These are phyloP conservation scores for Alternaria rosae DNA, from an alignment of 2,329 filamentous ascomycete species.

Conservation along the genomic window DNA sequence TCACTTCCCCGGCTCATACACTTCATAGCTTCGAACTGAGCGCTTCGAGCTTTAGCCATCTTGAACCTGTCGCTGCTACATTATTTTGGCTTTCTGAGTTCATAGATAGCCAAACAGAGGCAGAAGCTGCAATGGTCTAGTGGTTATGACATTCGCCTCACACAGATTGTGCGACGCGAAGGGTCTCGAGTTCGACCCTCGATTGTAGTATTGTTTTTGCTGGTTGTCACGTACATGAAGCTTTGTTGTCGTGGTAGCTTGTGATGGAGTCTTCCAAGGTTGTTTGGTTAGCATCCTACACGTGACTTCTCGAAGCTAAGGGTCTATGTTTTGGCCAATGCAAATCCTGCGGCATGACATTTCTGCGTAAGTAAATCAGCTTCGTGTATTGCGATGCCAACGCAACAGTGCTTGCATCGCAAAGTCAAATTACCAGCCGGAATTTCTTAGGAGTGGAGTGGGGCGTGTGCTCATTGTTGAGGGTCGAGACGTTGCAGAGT, in stretches of 20 bases:
- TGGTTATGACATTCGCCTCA: conserved; percentile 12
- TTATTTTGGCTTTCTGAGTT: background rate
- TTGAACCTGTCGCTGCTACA: background rate
- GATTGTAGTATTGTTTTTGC: conserved; percentile 12
- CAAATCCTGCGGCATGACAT: background rate
- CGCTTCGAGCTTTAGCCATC: background rate
- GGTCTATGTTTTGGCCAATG: background rate
- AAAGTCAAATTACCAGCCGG: conserved; percentile 2
- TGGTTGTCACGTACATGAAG: background rate
- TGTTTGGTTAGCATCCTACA: background rate
- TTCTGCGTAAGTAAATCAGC: background rate
- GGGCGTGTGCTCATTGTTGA: conserved; percentile 2
- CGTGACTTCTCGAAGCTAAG: background rate
- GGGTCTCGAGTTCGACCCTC: conserved; percentile 6
- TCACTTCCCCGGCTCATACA: background rate
- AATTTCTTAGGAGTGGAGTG: background rate
- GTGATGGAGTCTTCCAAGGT: too few relatives aligned
- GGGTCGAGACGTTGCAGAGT: conserved; percentile 20
- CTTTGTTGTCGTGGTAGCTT: background rate
- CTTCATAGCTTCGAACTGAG: background rate
- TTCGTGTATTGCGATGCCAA: background rate
- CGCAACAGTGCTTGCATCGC: background rate
- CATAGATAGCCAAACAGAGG: background rate
- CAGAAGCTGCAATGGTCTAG: conserved; percentile 8
- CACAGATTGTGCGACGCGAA: conserved; percentile 1